A percentile compares a stretch with the other conserved stretches of the same genome.
Evolutionary conservation across 228 moss, liverwort and hornwort genomes (phyloP).

Genomic region (Sphagnum magellanicum): DNA sequence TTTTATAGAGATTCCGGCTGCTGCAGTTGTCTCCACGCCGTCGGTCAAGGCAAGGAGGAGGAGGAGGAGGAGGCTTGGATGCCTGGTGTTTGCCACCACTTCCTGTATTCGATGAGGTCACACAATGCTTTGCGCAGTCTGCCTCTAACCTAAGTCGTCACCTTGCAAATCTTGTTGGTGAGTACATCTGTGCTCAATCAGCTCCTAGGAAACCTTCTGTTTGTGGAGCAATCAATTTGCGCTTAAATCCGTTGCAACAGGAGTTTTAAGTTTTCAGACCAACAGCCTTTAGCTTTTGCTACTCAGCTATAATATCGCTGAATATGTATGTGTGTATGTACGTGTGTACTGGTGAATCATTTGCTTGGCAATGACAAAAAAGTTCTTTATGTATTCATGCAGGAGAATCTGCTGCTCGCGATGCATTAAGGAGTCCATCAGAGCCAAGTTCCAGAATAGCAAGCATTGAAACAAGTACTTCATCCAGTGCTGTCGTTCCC

Average conservation of each 20-base stretch:
- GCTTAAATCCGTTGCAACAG: too few relatives aligned
- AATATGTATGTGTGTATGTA: too few relatives aligned
- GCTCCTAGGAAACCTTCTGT: too few relatives aligned
- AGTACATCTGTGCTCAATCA: constrained; percentile 7
- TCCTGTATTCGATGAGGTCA: constrained; percentile 71
- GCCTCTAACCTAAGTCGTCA: constrained; percentile 76
- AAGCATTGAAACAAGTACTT: constrained; percentile 12
- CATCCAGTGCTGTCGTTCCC: constrained; percentile 2
- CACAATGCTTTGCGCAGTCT: constrained; percentile 60
- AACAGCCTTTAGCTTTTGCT: too few relatives aligned
- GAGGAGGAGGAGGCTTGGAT: constrained; percentile 11
- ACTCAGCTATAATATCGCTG: too few relatives aligned
- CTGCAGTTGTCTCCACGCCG: neutral
- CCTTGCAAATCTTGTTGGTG: constrained; percentile 73
- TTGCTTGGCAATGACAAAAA: neutral
- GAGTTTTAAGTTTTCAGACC: too few relatives aligned
- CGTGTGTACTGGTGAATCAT: too few relatives aligned
- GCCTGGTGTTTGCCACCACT: constrained; percentile 61
- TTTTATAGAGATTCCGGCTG: too few relatives aligned
- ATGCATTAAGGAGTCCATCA: constrained; percentile 33
- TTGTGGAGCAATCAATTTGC: too few relatives aligned
- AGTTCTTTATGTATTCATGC: constrained; percentile 7
- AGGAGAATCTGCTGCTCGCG: constrained; percentile 61
- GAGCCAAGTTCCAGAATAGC: constrained; percentile 27
- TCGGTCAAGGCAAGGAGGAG: constrained; percentile 8